phyloP scores from a whole-genome alignment of 495 filamentous ascomycete species.

The Letharia columbiana region DNA sequence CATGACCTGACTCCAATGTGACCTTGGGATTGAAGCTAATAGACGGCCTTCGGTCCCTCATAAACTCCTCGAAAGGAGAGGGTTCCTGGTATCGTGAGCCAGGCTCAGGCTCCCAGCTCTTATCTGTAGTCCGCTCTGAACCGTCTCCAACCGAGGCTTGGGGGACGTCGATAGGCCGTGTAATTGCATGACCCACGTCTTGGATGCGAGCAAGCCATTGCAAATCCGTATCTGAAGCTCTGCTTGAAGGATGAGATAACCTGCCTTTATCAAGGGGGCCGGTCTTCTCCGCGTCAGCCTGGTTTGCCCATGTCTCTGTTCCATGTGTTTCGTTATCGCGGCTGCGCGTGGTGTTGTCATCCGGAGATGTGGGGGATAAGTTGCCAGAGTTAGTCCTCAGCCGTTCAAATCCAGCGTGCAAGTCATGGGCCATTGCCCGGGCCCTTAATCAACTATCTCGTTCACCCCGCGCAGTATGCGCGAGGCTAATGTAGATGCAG shows the following conservation, averaged over 20 bases:
- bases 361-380: slow-evolving; percentile 17
- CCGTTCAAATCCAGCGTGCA: slow-evolving; percentile 19
- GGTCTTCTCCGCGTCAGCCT: slow-evolving; percentile 13
- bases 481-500: slow-evolving; percentile 11
- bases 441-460: slow-evolving; percentile 13
- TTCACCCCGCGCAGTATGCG: slow-evolving; percentile 10
- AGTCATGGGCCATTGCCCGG: slow-evolving; percentile 25
- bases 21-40: slow-evolving; percentile 39
- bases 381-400: slow-evolving; percentile 11
- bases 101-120: slow-evolving; percentile 8
- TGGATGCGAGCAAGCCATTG: slow-evolving; percentile 17
- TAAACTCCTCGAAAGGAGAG: slow-evolving; percentile 38
- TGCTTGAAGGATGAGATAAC: slow-evolving; percentile 12
- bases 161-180: slow-evolving; percentile 24
- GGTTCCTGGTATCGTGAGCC: slow-evolving; percentile 26
- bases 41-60: slow-evolving; percentile 36
- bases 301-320: background rate
- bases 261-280: slow-evolving; percentile 5
- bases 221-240: slow-evolving; percentile 18
- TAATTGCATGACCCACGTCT: slow-evolving; percentile 17
- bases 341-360: slow-evolving; percentile 9
- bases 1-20: slow-evolving; percentile 33
- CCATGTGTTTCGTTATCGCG: slow-evolving; percentile 17
- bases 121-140: slow-evolving; percentile 16
- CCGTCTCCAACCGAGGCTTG: slow-evolving; percentile 14